Conservation (phyloP, 2,329 filamentous ascomycete genomes). For the Trematosphaeria pertusa region DNA sequence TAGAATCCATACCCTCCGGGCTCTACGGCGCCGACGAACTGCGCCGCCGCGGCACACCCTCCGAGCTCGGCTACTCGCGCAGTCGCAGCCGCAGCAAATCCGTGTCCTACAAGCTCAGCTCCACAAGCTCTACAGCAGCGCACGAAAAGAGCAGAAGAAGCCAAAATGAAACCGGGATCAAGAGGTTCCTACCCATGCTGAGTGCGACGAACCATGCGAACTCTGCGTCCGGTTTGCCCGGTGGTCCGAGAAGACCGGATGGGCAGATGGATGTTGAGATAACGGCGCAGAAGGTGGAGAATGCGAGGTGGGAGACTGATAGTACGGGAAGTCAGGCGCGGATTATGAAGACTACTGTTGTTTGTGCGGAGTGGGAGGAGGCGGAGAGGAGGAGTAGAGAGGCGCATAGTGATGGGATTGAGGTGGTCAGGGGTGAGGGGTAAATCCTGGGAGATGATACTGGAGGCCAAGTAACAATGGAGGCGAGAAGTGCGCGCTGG, state of each 20-base stretch:
- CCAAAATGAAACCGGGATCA: slow-evolving; percentile 28
- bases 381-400: slow-evolving; percentile 25
- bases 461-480: too few species aligned
- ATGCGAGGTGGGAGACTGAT: slow-evolving; percentile 41
- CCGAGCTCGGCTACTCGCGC: slow-evolving; percentile 35
- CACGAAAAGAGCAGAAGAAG: slow-evolving; percentile 23
- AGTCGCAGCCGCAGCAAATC: slow-evolving; percentile 28
- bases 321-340: slow-evolving; percentile 43
- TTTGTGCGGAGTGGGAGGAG: slow-evolving; percentile 45
- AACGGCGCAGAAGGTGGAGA: slow-evolving; percentile 25
- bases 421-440: slow-evolving; percentile 14
- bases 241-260: slow-evolving; percentile 37
- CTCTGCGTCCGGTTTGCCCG: slow-evolving; percentile 44
- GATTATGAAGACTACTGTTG: slow-evolving; percentile 46
- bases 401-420: slow-evolving; percentile 29
- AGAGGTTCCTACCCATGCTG: slow-evolving; percentile 39
- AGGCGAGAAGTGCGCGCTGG: too few species aligned
- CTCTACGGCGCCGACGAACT: slow-evolving; percentile 43
- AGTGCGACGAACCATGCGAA: slow-evolving; percentile 37
- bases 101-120: slow-evolving; percentile 40
- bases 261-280: slow-evolving; percentile 43
- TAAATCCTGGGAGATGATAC: too few species aligned
- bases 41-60: slow-evolving; percentile 38
- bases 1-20: slow-evolving; percentile 41
- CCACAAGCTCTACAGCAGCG: slow-evolving; percentile 17